Base-by-base conservation (phyloP, 495 filamentous ascomycete genomes). In the Penicillium egyptiacum region DNA sequence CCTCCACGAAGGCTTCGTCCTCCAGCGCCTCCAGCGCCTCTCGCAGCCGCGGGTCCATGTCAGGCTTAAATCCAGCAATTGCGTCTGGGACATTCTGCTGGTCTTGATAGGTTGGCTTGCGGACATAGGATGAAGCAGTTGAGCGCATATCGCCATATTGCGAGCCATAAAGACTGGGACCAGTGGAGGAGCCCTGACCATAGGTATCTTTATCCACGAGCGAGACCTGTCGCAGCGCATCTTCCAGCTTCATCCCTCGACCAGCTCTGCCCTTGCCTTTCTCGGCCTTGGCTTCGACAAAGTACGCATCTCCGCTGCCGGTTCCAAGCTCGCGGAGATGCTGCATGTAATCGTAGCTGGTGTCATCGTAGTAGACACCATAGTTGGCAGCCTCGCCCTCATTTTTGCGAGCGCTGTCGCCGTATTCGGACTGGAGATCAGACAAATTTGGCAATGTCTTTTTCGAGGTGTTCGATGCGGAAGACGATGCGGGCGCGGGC, bases 281-380 rank as follows among this genome's bases (percentile, higher is more conserved):
- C 30, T 67, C 64, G 9, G 72, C 64, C 20, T 81, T 75, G 1
- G 91, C 88, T 63, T 95, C 89, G 17, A 98, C 80, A 60, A 94
- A 96, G 45, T 88, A 80, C 19, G 85, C 82, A 28, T 77, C 74
- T 4, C 84, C 86, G 14, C 70, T 69, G 28, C 80, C 83, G 4
- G 84, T 81, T 9, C 86, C 86, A 5, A 91, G 68, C 55, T 97
- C 94, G n/a, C 90, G 88, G 77, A 99, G 79, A 75, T 99, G 95
- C 71, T 99, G 94, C 94, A 98, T 98, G 75, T 98, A 98, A 65
- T 98, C 95, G 74, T 98, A 98, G 63, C 88, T 82, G 53, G 91
- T 88, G 72, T 98, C 94, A 57, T 88, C 86, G 65, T 78, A 88
- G 81, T 89, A 97, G 56, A 99, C 81, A 48, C 95, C 95, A 71